These are phyloP conservation scores for Cercospora sp. DNA, from an alignment of 2,329 filamentous ascomycete species.

Conservation along the genomic window DNA sequence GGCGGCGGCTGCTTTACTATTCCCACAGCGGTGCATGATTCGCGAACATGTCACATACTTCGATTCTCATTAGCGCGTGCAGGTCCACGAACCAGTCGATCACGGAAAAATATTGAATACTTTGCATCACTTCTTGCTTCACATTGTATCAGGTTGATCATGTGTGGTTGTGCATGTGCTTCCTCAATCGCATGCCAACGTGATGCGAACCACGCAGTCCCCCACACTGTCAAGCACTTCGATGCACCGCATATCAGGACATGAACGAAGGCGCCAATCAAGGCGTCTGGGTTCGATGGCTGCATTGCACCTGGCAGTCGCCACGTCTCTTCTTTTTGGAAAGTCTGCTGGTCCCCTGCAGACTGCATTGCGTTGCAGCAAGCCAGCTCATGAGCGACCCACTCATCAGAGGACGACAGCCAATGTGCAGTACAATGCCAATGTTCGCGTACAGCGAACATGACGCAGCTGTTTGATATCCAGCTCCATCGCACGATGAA, in stretches of 20 bases:
- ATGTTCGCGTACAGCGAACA: not conserved
- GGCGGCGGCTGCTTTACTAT: not conserved
- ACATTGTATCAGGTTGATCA: constrained; percentile 3
- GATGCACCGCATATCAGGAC: not conserved
- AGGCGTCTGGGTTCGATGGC: not conserved
- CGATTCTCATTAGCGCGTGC: not conserved
- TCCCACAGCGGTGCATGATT: not conserved
- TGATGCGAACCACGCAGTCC: not conserved
- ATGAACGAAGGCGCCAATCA: not conserved
- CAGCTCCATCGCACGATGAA: not conserved
- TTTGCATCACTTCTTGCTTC: not conserved
- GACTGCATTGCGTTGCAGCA: not conserved
- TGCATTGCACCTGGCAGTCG: not conserved
- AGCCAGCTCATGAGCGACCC: not conserved
- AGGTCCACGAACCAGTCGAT: not conserved
- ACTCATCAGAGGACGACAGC: not conserved
- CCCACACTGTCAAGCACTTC: not conserved
- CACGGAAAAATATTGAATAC: not conserved
- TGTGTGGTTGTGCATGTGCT: constrained; percentile 1
- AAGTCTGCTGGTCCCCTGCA: not conserved
- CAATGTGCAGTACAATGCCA: not conserved
- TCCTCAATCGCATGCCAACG: not conserved
- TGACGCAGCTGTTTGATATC: not conserved
- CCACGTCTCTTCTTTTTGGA: not conserved
- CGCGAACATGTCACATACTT: not conserved